These are phyloP conservation scores for Casuarina equisetifolia DNA, from an alignment of 306 rosid species.

Conservation along the genomic window DNA sequence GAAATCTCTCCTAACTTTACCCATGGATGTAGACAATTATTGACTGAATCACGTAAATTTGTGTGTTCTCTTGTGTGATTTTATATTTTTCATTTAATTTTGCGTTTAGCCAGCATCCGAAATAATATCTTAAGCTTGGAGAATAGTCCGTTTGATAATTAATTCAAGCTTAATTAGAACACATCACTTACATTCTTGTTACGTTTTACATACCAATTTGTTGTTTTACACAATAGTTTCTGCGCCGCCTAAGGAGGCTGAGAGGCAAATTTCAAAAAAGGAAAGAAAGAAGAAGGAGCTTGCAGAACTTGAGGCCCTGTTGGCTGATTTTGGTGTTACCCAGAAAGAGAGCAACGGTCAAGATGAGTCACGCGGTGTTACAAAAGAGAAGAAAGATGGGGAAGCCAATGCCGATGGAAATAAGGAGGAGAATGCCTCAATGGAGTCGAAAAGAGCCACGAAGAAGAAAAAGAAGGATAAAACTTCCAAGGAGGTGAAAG, in stretches of 20 bases:
- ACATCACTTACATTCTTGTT: too few relatives aligned
- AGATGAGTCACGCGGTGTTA: slow-evolving; percentile 58
- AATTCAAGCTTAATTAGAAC: too few relatives aligned
- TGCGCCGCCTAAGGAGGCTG: slow-evolving; percentile 68
- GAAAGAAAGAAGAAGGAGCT: slow-evolving; percentile 95
- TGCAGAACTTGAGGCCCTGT: slow-evolving; percentile 93
- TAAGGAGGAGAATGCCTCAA: slow-evolving; percentile 52
- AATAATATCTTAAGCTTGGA: too few relatives aligned
- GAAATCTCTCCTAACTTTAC: too few relatives aligned
- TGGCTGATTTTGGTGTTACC: slow-evolving; percentile 82
- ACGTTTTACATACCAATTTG: too few relatives aligned
- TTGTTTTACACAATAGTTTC: too few relatives aligned
- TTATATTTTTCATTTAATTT: too few relatives aligned
- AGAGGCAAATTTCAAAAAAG: slow-evolving; percentile 82
- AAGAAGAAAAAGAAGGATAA: slow-evolving; percentile 97
- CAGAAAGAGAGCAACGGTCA: slow-evolving; percentile 61
- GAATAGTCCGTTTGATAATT: too few relatives aligned
- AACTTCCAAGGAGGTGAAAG: slow-evolving; percentile 73
- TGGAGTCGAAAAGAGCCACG: slow-evolving; percentile 66
- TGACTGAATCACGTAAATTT: too few relatives aligned
- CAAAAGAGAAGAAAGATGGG: slow-evolving; percentile 52
- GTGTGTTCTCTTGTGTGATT: too few relatives aligned
- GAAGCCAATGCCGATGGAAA: slow-evolving; percentile 59
- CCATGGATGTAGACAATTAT: too few relatives aligned
- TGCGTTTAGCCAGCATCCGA: too few relatives aligned